Base-by-base conservation (phyloP, 371 early-diverging fungal species). In the Rhizopus stolonifer region DNA sequence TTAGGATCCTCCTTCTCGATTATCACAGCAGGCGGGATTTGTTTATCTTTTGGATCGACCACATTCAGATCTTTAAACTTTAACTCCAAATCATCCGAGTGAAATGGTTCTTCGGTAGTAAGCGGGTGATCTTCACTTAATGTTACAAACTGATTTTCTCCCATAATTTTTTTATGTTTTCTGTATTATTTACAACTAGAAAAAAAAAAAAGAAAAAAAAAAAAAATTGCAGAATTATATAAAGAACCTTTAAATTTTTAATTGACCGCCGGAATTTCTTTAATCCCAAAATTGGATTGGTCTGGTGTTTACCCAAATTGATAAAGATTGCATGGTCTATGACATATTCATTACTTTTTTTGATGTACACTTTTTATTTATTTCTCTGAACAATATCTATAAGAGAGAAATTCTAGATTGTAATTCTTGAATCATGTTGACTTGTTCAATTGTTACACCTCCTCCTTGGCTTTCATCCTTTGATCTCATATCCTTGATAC, bases 401-500 rank as follows among this genome's bases (percentile, higher is more conserved):
- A 61, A 40, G 21, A 52, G 43, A 46, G 54, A 36, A 43, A 72
- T 58, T 63, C 72, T 66, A 23, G 46, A 15, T 45, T 84, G 73
- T 45, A 92, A 33, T 60, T 88, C 85, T 7, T 71, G 52, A 23
- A 90, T 71, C 87, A 92, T 85, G 15, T 87, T 79, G 18, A 58
- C 38, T 22, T 87, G 82, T 25, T 71, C 50, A 24, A 88, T 76
- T 11, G 62, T 64, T n/a, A 82, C 56, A 26, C 90, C 91, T 24
- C 79, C 79, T 43, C 75, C 77, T 67, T 84, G 83, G 15, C 80
- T 60, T 49, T 76, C 78, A 45, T 77, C 79, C 67, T 85, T 86
- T 24, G 67, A 67, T 31, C 77, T 67, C 92, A 91, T 92, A 53
- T 88, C 86, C 82, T 96, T 95, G 59, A 98, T 79, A 67, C 85